Evolutionary conservation across 108 stramenopile genomes (phyloP), one percentile per base, ranked within the genome.

Genomic region (Nitzschia sp.): DNA sequence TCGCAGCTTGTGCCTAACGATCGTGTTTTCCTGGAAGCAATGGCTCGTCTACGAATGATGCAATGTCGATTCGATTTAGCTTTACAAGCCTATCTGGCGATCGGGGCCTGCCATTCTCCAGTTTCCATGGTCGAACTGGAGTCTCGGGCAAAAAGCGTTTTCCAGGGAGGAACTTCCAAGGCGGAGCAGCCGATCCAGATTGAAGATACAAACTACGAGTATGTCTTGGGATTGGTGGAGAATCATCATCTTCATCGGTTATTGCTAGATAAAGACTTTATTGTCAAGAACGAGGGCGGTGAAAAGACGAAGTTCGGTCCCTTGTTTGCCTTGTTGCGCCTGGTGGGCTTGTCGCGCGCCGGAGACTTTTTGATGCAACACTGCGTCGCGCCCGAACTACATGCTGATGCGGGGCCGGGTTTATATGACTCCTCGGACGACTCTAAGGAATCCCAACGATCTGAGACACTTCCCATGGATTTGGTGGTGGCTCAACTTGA

Each of bases 331-430:
- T 63, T 94, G 42, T 71, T 94, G 25, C 79, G 66, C 27, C 66
- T 94, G 17, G 79, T 91, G 42, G 93, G 93, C 5, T 66, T 94
- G 23, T 46, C 75, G 19, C 54, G 47, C 30, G 75, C 71, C 13
- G 85, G 88, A 18, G 46, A 63, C 15, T 94, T 94, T 64, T 71
- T 94, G n/a, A 68, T 91, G 35, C 84, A 94, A 18, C 81, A 88
- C 68, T 87, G 83, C 51, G 85, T 82, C 48, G 68, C 85, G 1
- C 82, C 86, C 1, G 76, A 57, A n/a, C 23, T 59, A 1, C 21
- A 48, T 58, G 46, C 23, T 23, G 45, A 59, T 57, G 6, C 54
- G 64, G 29, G 30, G 15, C 76, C 66, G 15, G 77, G 28, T 31
- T 13, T 38, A 13, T 58, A 48, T 29, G 1, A 4, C 11, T 45